A percentile compares a stretch with the other conserved stretches of the same genome.
Conservation (phyloP, 2,329 filamentous ascomycete genomes). For the Paraphoma sp. region DNA sequence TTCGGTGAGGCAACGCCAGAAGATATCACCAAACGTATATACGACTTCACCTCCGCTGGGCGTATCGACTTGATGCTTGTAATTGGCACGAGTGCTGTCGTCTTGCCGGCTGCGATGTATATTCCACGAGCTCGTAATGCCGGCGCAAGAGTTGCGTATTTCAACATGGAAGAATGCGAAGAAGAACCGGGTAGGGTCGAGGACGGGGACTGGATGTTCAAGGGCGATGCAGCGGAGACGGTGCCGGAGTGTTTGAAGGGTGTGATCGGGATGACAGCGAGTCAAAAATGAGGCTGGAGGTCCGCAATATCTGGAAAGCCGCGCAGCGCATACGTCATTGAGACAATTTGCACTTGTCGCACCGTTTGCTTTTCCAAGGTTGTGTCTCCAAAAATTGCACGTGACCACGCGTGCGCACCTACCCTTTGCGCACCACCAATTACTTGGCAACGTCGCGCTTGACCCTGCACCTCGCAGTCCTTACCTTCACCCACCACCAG, state of each 20-base stretch:
- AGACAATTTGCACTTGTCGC: too few relatives aligned
- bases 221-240: slow-evolving; percentile 59
- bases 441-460: too few relatives aligned
- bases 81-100: slow-evolving; percentile 4
- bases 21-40: slow-evolving; percentile 49
- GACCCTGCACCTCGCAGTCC: too few relatives aligned
- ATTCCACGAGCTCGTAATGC: slow-evolving; percentile 16
- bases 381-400: too few relatives aligned
- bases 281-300: background rate
- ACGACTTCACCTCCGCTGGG: slow-evolving; percentile 7
- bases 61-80: slow-evolving; percentile 11
- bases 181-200: slow-evolving; percentile 35
- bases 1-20: slow-evolving; percentile 52
- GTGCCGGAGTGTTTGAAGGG: slow-evolving; percentile 39
- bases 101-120: slow-evolving; percentile 21
- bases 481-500: too few relatives aligned
- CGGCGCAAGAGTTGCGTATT: slow-evolving; percentile 17
- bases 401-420: too few relatives aligned
- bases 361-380: too few relatives aligned
- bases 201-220: slow-evolving; percentile 64
- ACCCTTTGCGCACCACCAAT: too few relatives aligned
- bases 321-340: too few relatives aligned
- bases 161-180: slow-evolving; percentile 20
- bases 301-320: too few relatives aligned
- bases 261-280: slow-evolving; percentile 2